phyloP scores from a whole-genome alignment of 805 yeast species.

The Kazachstania psychrophila region DNA sequence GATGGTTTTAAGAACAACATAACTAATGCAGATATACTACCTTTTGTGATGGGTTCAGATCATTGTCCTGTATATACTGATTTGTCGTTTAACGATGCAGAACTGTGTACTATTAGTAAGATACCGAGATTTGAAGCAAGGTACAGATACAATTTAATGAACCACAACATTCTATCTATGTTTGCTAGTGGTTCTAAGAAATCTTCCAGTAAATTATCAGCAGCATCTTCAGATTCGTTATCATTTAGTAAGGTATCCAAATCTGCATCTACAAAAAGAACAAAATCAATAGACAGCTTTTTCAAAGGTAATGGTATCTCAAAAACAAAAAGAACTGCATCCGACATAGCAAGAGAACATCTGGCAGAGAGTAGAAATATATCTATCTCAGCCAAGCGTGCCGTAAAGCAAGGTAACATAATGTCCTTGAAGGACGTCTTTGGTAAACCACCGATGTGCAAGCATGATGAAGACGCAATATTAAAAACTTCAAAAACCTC shows the following conservation, averaged over 20 bases:
- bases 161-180: constrained; percentile 31
- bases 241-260: not conserved
- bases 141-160: constrained; percentile 35
- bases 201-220: not conserved
- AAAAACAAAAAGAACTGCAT: not conserved
- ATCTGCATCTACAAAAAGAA: constrained; percentile 1
- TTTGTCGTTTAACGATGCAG: constrained; percentile 28
- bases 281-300: constrained; percentile 9
- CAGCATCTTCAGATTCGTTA: not conserved
- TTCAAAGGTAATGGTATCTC: constrained; percentile 1
- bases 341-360: not conserved
- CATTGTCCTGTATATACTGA: constrained; percentile 89
- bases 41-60: constrained; percentile 74
- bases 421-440: constrained; percentile 13
- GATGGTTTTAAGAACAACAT: constrained; percentile 28
- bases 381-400: not conserved
- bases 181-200: constrained; percentile 17
- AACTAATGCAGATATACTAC: constrained; percentile 46
- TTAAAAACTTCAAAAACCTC: constrained; percentile 38
- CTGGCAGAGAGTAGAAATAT: not conserved
- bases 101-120: not conserved
- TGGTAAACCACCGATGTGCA: constrained; percentile 37
- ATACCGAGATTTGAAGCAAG: constrained; percentile 46
- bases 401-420: not conserved
- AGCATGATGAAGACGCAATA: constrained; percentile 39